Evolutionary conservation across 1,139 yeast genomes (phyloP), one percentile per base, ranked within the genome.

Genomic region (Suhomyces guaymorum): DNA sequence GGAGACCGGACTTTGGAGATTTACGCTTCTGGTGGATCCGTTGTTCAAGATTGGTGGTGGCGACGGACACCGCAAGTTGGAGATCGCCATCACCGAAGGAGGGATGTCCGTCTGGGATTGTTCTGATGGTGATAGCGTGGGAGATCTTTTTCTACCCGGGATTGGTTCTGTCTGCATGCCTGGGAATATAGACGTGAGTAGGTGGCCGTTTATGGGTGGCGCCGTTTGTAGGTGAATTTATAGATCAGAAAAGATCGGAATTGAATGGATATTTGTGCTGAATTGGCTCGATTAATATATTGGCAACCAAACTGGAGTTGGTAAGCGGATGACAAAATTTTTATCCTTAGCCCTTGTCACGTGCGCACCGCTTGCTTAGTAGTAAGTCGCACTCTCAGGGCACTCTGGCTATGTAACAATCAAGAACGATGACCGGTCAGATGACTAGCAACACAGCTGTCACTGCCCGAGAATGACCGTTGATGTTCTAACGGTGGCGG

Each of bases 41-140:
- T 57, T 73, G 46, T 74, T 74, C 33, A 78, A 59, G 34, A 80
- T 79, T 2, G 86, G 85, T 1, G 86, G 84, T 13, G 86, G 86
- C 4, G 85, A 79, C 2, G 86, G 84, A 47, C 83, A 77, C 40
- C 82, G 65, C 34, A 78, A 54, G 48, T 70, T 75, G 7, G 84
- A 75, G 30, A 78, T 62, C 2, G 85, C 83, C 55, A 76, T 15
- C 6, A 66, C 68, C 12, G 70, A 63, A 1, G 70, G 70, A 8
- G 71, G 70, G 27, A 63, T 50, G 10, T 61, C 67, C 14, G 41
- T 38, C 12, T 18, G 15, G 16, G 24, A 15, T n/a, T 18, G 19
- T 10, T 35, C 38, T 13, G 11, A 9, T 13, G 44, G 34, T 19
- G 42, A 24, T 7, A 32, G 16, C 10, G 42, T 31, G 11, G 41